Evolutionary conservation across 1,284 basidiomycete genomes (phyloP), one percentile per base, ranked within the genome.

Genomic region (Ganoderma lucidum): DNA sequence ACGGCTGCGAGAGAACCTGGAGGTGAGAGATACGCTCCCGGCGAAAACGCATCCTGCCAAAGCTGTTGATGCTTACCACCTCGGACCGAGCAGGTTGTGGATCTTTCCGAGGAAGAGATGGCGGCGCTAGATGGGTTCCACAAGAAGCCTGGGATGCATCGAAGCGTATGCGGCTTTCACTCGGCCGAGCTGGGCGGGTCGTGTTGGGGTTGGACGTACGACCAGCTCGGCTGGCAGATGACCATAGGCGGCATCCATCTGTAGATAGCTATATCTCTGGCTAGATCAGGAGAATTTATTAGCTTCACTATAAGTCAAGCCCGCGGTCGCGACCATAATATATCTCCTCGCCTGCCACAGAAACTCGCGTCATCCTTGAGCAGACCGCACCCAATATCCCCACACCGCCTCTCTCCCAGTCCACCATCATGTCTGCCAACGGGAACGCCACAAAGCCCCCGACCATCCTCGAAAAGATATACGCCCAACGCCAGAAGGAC

Each of bases 381-480:
- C 56, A 32, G 19, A 35, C 56, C 42, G 23, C 48, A 4, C 30
- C 37, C 45, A 45, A 63, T 32, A 63, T 2, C n/a, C 23, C 23
- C 37, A 10, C 32, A 53, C 12, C 45, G 37, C 37, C 48, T 45
- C 23, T 44, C 61, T 58, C 55, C 6, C 42, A 39, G 37, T 39
- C 64, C 39, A 59, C 19, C 44, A 61, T 48, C 59, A 65, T 67
- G 63, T 59, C 66, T 14, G 23, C 60, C 32, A 32, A 60, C 6
- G 59, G 56, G 15, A 55, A 32, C 14, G 28, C 60, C 0, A 78
- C 82, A 28, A 90, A 88, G 67, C 85, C 92, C 0, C 90, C 93
- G 0, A 93, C 92, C 10, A 92, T 96, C 71, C 87, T 96, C 8
- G 87, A 92, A 70, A 89, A 88, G 75, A 93, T 94, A 71, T 89